phyloP scores from a whole-genome alignment of 768 basidiomycete genomes.

The Auriscalpium microsporum region DNA sequence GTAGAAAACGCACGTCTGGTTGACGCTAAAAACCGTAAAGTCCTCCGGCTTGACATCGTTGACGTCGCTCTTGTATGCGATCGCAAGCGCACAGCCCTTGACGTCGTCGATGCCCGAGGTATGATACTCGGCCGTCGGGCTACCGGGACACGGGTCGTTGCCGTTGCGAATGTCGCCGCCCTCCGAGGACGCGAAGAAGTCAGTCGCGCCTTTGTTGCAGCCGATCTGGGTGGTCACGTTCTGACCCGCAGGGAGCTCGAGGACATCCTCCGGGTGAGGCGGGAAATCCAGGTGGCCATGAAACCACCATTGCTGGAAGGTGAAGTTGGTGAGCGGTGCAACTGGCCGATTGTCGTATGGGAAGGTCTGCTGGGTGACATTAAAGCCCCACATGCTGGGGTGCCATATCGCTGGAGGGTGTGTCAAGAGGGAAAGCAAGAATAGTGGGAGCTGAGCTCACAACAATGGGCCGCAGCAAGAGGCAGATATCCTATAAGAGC shows the following conservation, averaged over 20 bases:
- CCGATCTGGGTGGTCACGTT: constrained; percentile 45
- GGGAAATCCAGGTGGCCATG: constrained; percentile 52
- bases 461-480: background rate
- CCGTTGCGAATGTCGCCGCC: constrained; percentile 47
- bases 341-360: constrained; percentile 60
- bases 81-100: constrained; percentile 60
- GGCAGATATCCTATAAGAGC: background rate
- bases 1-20: constrained; percentile 68
- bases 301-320: constrained; percentile 49
- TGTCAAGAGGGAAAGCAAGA: too few species aligned
- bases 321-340: constrained; percentile 28
- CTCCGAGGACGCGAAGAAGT: constrained; percentile 42
- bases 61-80: constrained; percentile 65
- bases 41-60: constrained; percentile 52
- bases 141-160: constrained; percentile 45
- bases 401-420: constrained; percentile 37
- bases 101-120: constrained; percentile 46
- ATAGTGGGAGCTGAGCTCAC: background rate
- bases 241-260: constrained; percentile 52
- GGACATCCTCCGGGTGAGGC: constrained; percentile 46
- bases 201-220: constrained; percentile 54
- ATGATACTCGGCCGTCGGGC: constrained; percentile 39
- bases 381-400: constrained; percentile 60
- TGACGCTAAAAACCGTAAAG: constrained; percentile 66
- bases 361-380: constrained; percentile 47